Evolutionary conservation across 2,329 filamentous ascomycete species (phyloP), one percentile per base, ranked within the genome.

Genomic region (Neofusicoccum kwambonambiense): DNA sequence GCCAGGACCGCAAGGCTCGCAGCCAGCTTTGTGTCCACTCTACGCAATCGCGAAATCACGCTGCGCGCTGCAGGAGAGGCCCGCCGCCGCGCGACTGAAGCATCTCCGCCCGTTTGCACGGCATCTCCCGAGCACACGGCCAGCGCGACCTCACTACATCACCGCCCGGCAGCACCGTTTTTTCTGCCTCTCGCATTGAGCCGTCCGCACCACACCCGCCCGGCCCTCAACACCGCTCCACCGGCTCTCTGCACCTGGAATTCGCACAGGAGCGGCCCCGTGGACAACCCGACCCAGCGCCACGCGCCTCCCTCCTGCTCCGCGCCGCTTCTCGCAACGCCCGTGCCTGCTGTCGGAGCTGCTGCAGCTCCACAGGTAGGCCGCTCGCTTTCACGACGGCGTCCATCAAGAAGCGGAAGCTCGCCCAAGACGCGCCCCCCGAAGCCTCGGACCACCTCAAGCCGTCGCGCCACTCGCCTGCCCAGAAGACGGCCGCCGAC

Each of bases 381-480:
- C 75, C 67, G 69, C 67, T 71, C 67, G 69, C 69, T 68, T 72
- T 77, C 76, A 78, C 73, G 58, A 78, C 76, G 76, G 76, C 76
- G 69, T 77, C 75, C 71, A 74, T 70, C 68, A 82, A 82, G 77
- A 82, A 81, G 75, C 78, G 79, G 68, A 82, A 79, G 78, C 77
- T 79, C 68, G 77, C 54, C 70, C 75, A 66, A 70, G 71, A 64
- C 63, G 49, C 64, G 41, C 64, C 42, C 42, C 64, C 68, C 50
- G 65, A 60, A 66, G 57, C 68, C 67, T 68, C 61, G 61, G 65
- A 41, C 42, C 44, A 37, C 22, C 27, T 11, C 31, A 17, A 31
- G 27, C 34, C 45, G 42, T 35, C 63, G 31, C 6, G 9, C 19
- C 37, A 8, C 27, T 7, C 12, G 45, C 35, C 47, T 13, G 37